phyloP scores from a whole-genome alignment of 306 rosid genomes.

The Trifolium subterraneum region DNA sequence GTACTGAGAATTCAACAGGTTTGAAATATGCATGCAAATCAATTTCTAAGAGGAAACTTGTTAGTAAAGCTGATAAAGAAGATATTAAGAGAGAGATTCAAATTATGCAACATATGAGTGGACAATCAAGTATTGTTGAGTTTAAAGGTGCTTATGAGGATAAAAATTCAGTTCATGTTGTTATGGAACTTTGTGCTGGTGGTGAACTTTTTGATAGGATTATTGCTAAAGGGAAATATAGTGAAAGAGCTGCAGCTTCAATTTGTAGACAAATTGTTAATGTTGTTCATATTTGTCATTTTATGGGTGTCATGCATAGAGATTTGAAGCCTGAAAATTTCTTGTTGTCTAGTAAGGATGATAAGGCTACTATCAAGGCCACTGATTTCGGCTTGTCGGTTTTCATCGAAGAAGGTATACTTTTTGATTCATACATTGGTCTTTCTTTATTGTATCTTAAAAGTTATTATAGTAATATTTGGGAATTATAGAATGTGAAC shows the following conservation, averaged over 20 bases:
- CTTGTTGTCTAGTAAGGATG: slow-evolving; percentile 78
- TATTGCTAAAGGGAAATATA: slow-evolving; percentile 81
- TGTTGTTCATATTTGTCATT: slow-evolving; percentile 83
- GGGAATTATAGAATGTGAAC: neutral
- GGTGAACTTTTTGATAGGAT: slow-evolving; percentile 92
- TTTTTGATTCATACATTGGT: slow-evolving; percentile 4
- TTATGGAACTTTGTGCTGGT: slow-evolving; percentile 93
- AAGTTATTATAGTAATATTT: neutral
- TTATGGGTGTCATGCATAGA: slow-evolving; percentile 96
- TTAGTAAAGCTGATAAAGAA: slow-evolving; percentile 67
- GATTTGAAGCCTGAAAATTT: slow-evolving; percentile 96
- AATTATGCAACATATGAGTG: slow-evolving; percentile 94
- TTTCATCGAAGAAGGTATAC: slow-evolving; percentile 83
- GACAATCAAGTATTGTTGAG: slow-evolving; percentile 91
- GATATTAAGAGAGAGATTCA: slow-evolving; percentile 86
- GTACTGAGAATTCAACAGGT: slow-evolving; percentile 75
- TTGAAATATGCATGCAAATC: slow-evolving; percentile 81
- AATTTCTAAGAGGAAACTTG: slow-evolving; percentile 82
- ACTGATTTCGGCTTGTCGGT: slow-evolving; percentile 93
- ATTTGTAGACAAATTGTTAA: slow-evolving; percentile 81
- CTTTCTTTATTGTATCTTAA: slow-evolving; percentile 22
- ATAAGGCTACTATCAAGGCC: slow-evolving; percentile 72
- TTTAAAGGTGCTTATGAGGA: slow-evolving; percentile 89
- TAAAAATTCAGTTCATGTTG: slow-evolving; percentile 72
- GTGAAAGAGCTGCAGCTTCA: slow-evolving; percentile 86